Evolutionary conservation across 768 basidiomycete species (phyloP).

Genomic region (Amanita jacksonii): DNA sequence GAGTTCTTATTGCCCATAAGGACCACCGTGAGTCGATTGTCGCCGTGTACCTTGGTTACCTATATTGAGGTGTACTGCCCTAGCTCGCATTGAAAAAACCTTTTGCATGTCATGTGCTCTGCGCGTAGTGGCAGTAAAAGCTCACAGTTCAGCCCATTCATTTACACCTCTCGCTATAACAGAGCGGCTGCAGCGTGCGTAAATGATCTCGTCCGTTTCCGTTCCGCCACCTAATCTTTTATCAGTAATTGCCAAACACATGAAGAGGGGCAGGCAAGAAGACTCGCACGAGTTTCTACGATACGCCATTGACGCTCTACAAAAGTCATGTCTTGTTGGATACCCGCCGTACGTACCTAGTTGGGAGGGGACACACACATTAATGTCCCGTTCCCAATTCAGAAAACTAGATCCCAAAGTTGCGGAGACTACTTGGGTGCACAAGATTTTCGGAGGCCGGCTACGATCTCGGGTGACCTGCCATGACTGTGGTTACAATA

Average conservation of each 20-base stretch:
- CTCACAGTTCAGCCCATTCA: constrained; percentile 35
- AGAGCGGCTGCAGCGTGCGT: constrained; percentile 60
- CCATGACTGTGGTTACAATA: constrained; percentile 69
- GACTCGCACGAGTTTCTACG: constrained; percentile 98
- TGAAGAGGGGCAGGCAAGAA: constrained; percentile 89
- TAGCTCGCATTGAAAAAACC: constrained; percentile 33
- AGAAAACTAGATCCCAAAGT: constrained; percentile 65
- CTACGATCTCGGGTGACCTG: constrained; percentile 90
- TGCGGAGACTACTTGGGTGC: constrained; percentile 88
- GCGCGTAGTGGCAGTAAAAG: constrained; percentile 42
- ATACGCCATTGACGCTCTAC: constrained; percentile 85
- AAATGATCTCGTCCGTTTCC: background rate
- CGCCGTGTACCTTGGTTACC: background rate
- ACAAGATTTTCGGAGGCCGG: constrained; percentile 88
- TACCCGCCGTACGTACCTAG: constrained; percentile 48
- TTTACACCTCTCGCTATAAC: constrained; percentile 63
- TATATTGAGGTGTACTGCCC: constrained; percentile 4
- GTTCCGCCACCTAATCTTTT: constrained; percentile 9
- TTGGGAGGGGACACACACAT: background rate
- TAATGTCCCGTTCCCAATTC: background rate
- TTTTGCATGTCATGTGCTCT: constrained; percentile 83
- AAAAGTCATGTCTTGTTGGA: constrained; percentile 72
- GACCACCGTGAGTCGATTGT: constrained; percentile 58
- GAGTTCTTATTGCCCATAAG: constrained; percentile 43
- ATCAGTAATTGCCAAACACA: constrained; percentile 82